A percentile compares a stretch with the other conserved stretches of the same genome.
These are phyloP conservation scores for Anisodus acutangulus DNA, from an alignment of 257 asterid genomes.

Conservation along the genomic window DNA sequence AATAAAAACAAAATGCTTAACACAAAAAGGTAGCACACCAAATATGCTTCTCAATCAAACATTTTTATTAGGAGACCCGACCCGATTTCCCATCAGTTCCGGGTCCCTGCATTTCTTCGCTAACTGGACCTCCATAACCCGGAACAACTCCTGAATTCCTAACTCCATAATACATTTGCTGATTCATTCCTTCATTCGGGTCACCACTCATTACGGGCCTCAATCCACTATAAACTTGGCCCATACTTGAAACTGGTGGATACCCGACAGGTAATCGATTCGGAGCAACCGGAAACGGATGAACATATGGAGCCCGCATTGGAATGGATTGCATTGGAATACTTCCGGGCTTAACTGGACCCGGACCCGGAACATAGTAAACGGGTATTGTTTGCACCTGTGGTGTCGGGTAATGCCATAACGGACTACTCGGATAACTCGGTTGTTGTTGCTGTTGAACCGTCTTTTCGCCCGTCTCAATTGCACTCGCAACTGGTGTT, in stretches of 20 bases:
- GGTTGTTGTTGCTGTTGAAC: conserved; percentile 22
- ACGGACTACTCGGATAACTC: conserved; percentile 58
- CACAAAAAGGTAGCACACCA: not conserved
- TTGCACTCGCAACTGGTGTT: conserved; percentile 20
- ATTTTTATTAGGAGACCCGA: conserved; percentile 50
- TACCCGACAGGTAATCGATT: conserved; percentile 73
- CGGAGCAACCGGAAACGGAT: conserved; percentile 47
- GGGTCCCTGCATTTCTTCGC: conserved; percentile 62
- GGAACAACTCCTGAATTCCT: conserved; percentile 59
- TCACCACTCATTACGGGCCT: conserved; percentile 47
- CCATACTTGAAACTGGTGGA: conserved; percentile 45
- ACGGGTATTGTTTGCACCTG: conserved; percentile 62
- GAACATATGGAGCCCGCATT: conserved; percentile 54
- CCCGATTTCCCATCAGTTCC: conserved; percentile 53
- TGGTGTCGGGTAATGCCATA: conserved; percentile 72
- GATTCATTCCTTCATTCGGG: conserved; percentile 54
- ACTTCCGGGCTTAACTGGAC: conserved; percentile 46
- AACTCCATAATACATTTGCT: conserved; percentile 56
- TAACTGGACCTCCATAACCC: conserved; percentile 52
- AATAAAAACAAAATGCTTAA: not conserved
- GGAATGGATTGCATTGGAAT: conserved; percentile 48
- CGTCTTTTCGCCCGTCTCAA: conserved; percentile 38
- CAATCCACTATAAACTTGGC: conserved; percentile 57
- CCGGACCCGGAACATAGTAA: conserved; percentile 61
- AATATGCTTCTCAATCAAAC: conserved; percentile 25